Base-by-base conservation (phyloP, 2,329 filamentous ascomycete species). In the Zasmidium cellare region DNA sequence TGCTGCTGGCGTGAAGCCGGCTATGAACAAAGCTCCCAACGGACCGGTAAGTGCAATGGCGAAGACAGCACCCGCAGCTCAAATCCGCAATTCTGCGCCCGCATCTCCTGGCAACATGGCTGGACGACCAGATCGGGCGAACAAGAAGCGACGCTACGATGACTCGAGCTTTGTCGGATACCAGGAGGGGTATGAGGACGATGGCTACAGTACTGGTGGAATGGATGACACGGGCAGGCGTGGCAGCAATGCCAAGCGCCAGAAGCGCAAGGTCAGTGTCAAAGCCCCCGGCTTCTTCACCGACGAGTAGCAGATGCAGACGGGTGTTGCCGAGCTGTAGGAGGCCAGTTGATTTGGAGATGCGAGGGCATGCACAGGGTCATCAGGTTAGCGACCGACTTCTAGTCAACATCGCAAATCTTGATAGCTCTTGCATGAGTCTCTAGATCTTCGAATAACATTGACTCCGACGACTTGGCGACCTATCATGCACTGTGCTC, bases 101-200 rank as follows among this genome's bases (percentile, higher is more conserved):
- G 65, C 74, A 9, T 71, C 73, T 7, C 71, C 72, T n/a, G 70
- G 69, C n/a, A 66, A 69, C 54, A 80, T 84, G 55, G 74, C 76
- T 11, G 73, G 77, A 41, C 80, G 89, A 55, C 85, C 87, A 31
- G 86, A 87, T 65, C 82, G 89, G 49, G 78, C 80, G 55, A 81
- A 84, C 61, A 90, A 89, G 77, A 92, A 92, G 79, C 83, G 90
- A 49, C 84, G 86, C 61, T 92, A 92, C 70, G 86, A 87, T 41
- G 89, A 92, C 63, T 83, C 81, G 66, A 90, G 87, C 67, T 92
- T 84, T 69, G 86, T 89, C 67, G 89, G 89, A 45, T 92, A 92
- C 67, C 83, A 84, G 46, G 88, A 91, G 65, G 86, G 87, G 31
- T 91, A 81, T 65, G 82, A 82, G 9, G 88, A 91, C 61, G 88